Conservation (phyloP, 2,329 filamentous ascomycete species). For the Ophiobolus disseminans region DNA sequence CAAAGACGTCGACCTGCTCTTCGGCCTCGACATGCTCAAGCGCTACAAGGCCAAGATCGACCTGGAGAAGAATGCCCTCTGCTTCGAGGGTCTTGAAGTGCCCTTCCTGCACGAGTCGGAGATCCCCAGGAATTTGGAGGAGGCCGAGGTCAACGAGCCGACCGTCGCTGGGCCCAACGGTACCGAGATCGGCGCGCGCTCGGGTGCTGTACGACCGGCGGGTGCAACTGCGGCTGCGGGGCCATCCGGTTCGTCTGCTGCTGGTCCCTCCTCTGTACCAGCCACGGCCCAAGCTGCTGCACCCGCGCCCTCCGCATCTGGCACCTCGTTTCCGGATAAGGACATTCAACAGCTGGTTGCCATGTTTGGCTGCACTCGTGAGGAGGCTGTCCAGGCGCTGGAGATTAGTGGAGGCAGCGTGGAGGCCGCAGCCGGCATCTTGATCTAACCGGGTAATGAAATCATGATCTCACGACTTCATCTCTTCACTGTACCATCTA, state of each 20-base stretch:
- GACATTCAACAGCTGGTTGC: conserved; percentile 77
- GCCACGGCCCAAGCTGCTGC: conserved; percentile 14
- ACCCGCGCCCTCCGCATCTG: conserved; percentile 21
- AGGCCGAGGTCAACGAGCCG: conserved; percentile 77
- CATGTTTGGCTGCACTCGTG: conserved; percentile 74
- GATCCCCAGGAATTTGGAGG: conserved; percentile 83
- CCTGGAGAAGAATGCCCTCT: conserved; percentile 79
- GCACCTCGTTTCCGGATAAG: conserved; percentile 61
- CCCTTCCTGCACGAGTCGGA: conserved; percentile 91
- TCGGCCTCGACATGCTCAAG: conserved; percentile 96
- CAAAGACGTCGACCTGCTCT: conserved; percentile 90
- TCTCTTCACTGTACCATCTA: conserved; percentile 15
- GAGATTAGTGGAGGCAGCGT: conserved; percentile 85
- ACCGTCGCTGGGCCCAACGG: conserved; percentile 84
- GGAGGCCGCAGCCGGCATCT: conserved; percentile 82
- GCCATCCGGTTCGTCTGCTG: conserved; percentile 16
- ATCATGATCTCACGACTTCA: conserved; percentile 18
- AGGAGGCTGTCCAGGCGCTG: conserved; percentile 80
- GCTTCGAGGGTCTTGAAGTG: conserved; percentile 88
- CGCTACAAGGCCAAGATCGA: conserved; percentile 94
- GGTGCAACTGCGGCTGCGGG: conserved; percentile 45
- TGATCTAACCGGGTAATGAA: conserved; percentile 65
- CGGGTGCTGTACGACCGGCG: conserved; percentile 74
- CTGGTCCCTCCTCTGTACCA: conserved; percentile 25
- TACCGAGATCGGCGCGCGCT: conserved; percentile 83